Base-by-base conservation (phyloP, 352 stramenopile species). In the Thalassiosira hispida region DNA sequence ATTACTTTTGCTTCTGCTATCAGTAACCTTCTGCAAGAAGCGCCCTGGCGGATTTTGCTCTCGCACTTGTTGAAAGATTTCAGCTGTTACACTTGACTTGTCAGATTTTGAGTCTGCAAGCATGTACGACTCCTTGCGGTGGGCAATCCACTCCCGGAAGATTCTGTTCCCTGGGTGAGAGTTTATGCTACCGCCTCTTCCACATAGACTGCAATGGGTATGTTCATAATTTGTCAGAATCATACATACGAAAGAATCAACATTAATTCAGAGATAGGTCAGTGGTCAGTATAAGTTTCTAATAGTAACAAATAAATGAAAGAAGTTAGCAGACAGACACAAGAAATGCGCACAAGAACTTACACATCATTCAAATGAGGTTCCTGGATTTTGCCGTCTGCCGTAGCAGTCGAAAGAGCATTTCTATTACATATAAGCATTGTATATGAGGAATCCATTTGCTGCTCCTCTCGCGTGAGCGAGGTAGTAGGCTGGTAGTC, bases 181-280 rank as follows among this genome's bases (percentile, higher is more conserved):
- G 63, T 93, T 93, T 60, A 93, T 93, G 18, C 74, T 82, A 46
- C 88, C 88, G 20, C 88, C 88, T 73, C 88, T 55, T 56, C 88
- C 88, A 52, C 81, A 89, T 0, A 93, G 73, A 42, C 90, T 88
- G 31, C 62, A 2, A 27, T 33, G 16, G 29, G 3, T 6, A 33
- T 8, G n/a, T 12, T 25, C 11, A 12, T 59, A 18, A 25, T 4
- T 25, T 4, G n/a, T 27, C 35, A 35, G n/a, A 9, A 59, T 18
- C 35, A 18, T 18, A 53, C 46, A 53, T 18, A 61, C 42, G 52
- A 27, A 49, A 12, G 29, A 33, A 12, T 12, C 18, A 22, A 47
- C 25, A 27, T 5, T 14, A 47, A 47, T 16, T n/a, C n/a, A n/a
- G n/a, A n/a, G n/a, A n/a, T n/a, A n/a, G n/a, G n/a, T n/a, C n/a